Evolutionary conservation across 179 eudicot genomes (phyloP), one percentile per base, ranked within the genome.

Genomic region (Silene noctiflora): DNA sequence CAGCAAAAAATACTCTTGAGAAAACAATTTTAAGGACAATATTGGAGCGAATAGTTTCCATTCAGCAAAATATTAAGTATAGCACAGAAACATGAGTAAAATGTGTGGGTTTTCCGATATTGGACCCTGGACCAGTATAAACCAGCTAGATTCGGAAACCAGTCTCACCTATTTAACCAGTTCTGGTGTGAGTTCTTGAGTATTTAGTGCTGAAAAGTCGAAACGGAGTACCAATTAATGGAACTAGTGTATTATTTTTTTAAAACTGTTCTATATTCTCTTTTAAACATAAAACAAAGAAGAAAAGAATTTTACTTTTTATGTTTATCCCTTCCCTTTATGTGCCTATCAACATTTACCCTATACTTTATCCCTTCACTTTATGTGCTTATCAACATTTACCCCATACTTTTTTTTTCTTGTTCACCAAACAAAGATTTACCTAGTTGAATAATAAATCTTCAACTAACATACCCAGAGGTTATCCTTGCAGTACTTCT

Each of bases 401-500:
- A n/a, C n/a, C n/a, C n/a, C n/a, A n/a, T n/a, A n/a, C n/a, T n/a
- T n/a, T 19, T 59, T 59, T 59, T 59, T 20, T 6, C 21, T 3
- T 0, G 63, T 22, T 4, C 42, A 29, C 35, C 31, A 71, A 62
- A 0, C 29, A 29, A 31, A 71, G 29, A 1, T 27, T 21, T 33
- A 56, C 10, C 7, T 0, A 22, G 9, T 35, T 22, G 3, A 6
- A 72, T 33, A 44, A 20, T 24, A 39, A 19, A 56, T 44, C 33
- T 56, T 60, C 44, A 53, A 31, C 39, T 35, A 14, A 67, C 88
- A 79, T 89, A 95, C 99, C 99, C 99, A 74, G 88, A 53, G 53
- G 86, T 84, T 71, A 93, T 95, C 81, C 92, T 87, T 72, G 99
- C 99, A 20, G 91, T 93, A 82, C 96, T 85, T 76, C 84, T 90